These are phyloP conservation scores for Globisporangium yorkense DNA, from an alignment of 352 stramenopile genomes.

Conservation along the genomic window DNA sequence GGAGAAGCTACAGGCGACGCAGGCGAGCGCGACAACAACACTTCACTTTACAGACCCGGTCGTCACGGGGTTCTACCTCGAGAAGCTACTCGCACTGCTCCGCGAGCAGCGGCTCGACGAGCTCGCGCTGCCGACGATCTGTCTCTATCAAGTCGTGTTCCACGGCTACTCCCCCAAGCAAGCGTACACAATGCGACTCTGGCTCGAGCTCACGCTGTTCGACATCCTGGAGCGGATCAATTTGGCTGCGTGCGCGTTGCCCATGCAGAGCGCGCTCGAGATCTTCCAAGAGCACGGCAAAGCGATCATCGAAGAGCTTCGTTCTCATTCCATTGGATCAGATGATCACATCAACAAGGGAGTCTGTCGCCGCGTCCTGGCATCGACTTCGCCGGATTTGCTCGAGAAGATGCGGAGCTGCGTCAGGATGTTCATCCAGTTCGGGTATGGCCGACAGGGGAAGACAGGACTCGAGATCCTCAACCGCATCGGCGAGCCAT, in stretches of 20 bases:
- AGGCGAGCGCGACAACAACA: slow-evolving; percentile 1
- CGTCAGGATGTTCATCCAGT: slow-evolving; percentile 31
- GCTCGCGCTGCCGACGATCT: slow-evolving; percentile 34
- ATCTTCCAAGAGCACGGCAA: slow-evolving; percentile 34
- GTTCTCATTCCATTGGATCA: slow-evolving; percentile 6
- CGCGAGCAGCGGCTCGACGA: slow-evolving; percentile 21
- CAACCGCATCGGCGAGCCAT: slow-evolving; percentile 6
- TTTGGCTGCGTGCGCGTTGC: slow-evolving; percentile 26
- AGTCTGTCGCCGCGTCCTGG: slow-evolving; percentile 7
- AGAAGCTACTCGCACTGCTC: slow-evolving; percentile 39
- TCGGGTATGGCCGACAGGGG: slow-evolving; percentile 51
- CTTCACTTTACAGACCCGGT: slow-evolving; percentile 41
- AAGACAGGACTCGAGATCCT: slow-evolving; percentile 49
- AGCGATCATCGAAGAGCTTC: slow-evolving; percentile 40
- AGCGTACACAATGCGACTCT: slow-evolving; percentile 34
- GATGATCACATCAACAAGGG: neutral
- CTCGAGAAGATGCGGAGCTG: slow-evolving; percentile 23
- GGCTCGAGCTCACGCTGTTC: slow-evolving; percentile 50
- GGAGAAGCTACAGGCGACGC: slow-evolving; percentile 18
- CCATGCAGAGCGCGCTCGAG: slow-evolving; percentile 50
- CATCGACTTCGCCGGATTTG: slow-evolving; percentile 14
- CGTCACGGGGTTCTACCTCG: slow-evolving; percentile 38
- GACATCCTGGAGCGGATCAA: slow-evolving; percentile 42
- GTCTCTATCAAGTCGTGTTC: slow-evolving; percentile 51
- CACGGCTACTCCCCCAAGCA: slow-evolving; percentile 25